Conservation (phyloP, 2,329 filamentous ascomycete species). For the Fusarium duplospermum region DNA sequence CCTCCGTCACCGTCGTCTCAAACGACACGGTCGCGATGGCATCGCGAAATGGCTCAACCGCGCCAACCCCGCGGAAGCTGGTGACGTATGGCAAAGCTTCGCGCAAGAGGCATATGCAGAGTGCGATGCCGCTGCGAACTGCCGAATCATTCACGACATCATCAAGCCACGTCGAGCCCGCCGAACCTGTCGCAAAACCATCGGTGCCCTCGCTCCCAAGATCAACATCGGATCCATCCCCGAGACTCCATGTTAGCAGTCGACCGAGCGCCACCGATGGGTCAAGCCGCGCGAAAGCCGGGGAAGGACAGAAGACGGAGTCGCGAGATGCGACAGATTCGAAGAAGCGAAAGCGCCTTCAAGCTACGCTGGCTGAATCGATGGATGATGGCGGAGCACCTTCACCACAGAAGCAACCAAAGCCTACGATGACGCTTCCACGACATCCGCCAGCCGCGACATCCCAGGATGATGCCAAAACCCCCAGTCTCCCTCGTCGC, state of each 20-base stretch:
- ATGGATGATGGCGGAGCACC: conserved; percentile 10
- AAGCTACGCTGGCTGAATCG: conserved; percentile 14
- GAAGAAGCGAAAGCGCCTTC: conserved; percentile 40
- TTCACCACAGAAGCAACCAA: conserved; percentile 18
- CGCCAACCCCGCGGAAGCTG: conserved; percentile 38
- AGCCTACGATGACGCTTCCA: conserved; percentile 18
- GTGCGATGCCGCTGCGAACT: conserved; percentile 37
- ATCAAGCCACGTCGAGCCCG: conserved; percentile 15
- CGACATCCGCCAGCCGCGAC: conserved; percentile 11
- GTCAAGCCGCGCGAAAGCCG: not conserved
- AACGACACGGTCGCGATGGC: conserved; percentile 29
- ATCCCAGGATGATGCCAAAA: conserved; percentile 10
- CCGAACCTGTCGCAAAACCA: conserved; percentile 25
- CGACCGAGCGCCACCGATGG: conserved; percentile 12
- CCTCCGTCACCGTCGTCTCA: conserved; percentile 8
- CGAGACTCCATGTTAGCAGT: conserved; percentile 12
- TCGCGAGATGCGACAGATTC: conserved; percentile 30
- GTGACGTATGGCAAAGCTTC: conserved; percentile 45
- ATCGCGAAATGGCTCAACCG: conserved; percentile 35
- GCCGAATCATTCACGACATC: conserved; percentile 26
- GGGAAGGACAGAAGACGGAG: conserved; percentile 14
- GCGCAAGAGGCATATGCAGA: conserved; percentile 39
- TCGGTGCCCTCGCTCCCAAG: conserved; percentile 25
- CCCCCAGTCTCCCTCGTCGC: not conserved
- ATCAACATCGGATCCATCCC: conserved; percentile 32